Conservation (phyloP, 768 basidiomycete genomes). For the Lyophyllum semitale region DNA sequence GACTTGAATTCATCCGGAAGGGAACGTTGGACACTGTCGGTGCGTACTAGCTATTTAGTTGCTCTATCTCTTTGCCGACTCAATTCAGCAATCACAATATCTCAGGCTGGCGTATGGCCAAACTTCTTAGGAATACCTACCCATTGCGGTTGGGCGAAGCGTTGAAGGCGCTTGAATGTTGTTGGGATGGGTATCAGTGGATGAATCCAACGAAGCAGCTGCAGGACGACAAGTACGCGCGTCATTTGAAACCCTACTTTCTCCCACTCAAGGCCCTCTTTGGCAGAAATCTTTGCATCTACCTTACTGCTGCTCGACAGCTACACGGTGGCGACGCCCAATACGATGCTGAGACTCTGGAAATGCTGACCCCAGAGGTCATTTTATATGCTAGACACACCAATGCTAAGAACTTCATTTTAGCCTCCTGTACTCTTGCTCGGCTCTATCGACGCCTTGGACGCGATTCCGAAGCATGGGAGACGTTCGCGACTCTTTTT, state of each 20-base stretch:
- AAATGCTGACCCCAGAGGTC: not conserved
- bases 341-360: not conserved
- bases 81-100: not conserved
- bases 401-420: not conserved
- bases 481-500: not conserved
- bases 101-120: not conserved
- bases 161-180: not conserved
- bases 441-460: not conserved
- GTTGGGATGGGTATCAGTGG: not conserved
- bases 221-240: not conserved
- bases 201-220: not conserved
- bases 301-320: not conserved
- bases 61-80: no score
- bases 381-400: not conserved
- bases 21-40: not conserved
- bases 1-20: not conserved
- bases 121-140: not conserved
- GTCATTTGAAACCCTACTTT: not conserved
- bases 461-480: not conserved
- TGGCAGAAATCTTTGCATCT: not conserved
- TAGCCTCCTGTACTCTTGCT: not conserved
- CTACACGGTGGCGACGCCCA: not conserved
- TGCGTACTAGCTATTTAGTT: no score
- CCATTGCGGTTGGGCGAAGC: conserved; percentile 3
- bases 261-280: not conserved